Base-by-base conservation (phyloP, 768 basidiomycete genomes). In the Phylloporus sp. region DNA sequence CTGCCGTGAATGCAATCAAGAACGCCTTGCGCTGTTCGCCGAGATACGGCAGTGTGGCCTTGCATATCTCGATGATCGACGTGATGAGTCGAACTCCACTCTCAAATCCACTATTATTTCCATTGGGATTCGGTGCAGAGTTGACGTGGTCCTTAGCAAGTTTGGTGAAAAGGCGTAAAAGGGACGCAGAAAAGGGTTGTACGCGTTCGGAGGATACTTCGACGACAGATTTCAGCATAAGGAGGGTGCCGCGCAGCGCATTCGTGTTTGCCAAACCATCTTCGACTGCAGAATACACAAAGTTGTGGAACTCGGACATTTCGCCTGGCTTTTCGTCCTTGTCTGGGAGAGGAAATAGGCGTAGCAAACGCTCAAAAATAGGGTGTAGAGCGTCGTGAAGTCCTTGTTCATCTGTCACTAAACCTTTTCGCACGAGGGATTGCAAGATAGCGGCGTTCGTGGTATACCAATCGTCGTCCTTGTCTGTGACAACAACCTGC, bases 101-200 rank as follows among this genome's bases (percentile, higher is more conserved):
- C 41, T 88, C 83, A 56, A 76, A 82, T 5, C 76, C 80, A 53
- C 72, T 69, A 4, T 5, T 32, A 32, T 18, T 18, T 20, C 36
- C 20, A n/a, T n/a, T n/a, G 20, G 77, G 69, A 31, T 67, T 70
- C 6, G 76, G 71, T 13, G 77, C 63, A 6, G 79, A 78, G 60
- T 79, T 80, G 9, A 90, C 81, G 58, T 97, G 93, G 24, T 97
- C 95, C 68, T 93, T 94, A 46, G 86, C 81, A 22, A 95, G 76
- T 65, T 88, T 91, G 59, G 81, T 84, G 52, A 97, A 79, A 4
- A 97, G 78, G 66, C 88, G 92, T 73, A 94, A 83, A 23, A 99
- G 76, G 7, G 80, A 75, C 2, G 77, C 71, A 35, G 84, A 75
- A 71, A 94, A 95, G 1, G 80, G 75, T 58, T 98, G 93, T 34